Percentiles rank a stretch among this genome's conserved stretches.
These are phyloP conservation scores for Dendrothele bispora DNA, from an alignment of 768 basidiomycete genomes.

Conservation along the genomic window DNA sequence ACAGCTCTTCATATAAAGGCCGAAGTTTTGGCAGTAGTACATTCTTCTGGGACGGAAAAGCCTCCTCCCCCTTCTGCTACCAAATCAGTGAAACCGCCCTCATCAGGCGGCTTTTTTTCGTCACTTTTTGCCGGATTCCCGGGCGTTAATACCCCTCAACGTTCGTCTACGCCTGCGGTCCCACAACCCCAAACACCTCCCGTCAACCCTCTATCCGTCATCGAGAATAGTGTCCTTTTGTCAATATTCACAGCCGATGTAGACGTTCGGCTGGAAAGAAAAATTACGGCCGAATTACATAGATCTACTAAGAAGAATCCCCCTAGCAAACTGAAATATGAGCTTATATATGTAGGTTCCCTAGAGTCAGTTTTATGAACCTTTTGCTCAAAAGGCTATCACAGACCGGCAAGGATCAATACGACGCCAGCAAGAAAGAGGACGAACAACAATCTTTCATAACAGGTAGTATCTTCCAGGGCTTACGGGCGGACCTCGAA, in stretches of 20 bases:
- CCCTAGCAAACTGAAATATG: slow-evolving; percentile 70
- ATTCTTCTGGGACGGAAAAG: slow-evolving; percentile 64
- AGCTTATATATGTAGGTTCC: slow-evolving; percentile 77
- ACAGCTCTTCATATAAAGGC: slow-evolving; percentile 77
- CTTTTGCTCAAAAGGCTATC: slow-evolving; percentile 3
- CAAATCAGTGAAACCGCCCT: slow-evolving; percentile 28
- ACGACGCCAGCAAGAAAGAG: slow-evolving; percentile 70
- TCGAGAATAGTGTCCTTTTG: slow-evolving; percentile 56
- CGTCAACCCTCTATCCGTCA: slow-evolving; percentile 37
- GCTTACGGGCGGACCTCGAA: slow-evolving; percentile 82
- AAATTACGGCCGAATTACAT: slow-evolving; percentile 70
- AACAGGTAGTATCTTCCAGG: slow-evolving; percentile 83
- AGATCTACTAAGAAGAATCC: slow-evolving; percentile 96
- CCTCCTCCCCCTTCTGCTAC: slow-evolving; percentile 36
- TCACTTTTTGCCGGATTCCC: slow-evolving; percentile 42
- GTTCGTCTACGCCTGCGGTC: slow-evolving; percentile 32
- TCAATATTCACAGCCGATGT: slow-evolving; percentile 69
- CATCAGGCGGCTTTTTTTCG: slow-evolving; percentile 46
- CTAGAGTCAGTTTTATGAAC: not conserved
- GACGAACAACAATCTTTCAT: slow-evolving; percentile 58
- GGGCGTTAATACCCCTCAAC: slow-evolving; percentile 35
- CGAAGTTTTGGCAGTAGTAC: slow-evolving; percentile 79
- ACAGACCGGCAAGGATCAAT: slow-evolving; percentile 82
- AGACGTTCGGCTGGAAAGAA: slow-evolving; percentile 62
- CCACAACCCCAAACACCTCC: slow-evolving; percentile 31